phyloP scores from a whole-genome alignment of 495 filamentous ascomycete genomes.

The Stereocaulon alpinum region DNA sequence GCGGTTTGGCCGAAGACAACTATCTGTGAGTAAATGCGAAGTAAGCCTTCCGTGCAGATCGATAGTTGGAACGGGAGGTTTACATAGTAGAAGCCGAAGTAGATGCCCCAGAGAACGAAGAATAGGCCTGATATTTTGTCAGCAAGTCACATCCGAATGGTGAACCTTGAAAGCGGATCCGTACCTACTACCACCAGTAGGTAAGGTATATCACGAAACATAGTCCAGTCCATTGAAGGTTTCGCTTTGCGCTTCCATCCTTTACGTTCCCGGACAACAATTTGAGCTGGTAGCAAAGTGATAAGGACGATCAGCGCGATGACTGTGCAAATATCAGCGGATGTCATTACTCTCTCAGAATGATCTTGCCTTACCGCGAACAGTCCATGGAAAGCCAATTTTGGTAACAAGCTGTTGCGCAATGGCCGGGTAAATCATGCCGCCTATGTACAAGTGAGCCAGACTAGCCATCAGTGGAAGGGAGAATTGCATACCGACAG shows the following conservation, averaged over 20 bases:
- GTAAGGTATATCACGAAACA: slow-evolving; percentile 57
- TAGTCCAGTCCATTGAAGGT: slow-evolving; percentile 48
- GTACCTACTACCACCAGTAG: slow-evolving; percentile 43
- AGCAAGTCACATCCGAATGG: too few species aligned
- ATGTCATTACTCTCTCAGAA: background rate
- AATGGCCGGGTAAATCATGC: slow-evolving; percentile 63
- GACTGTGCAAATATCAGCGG: background rate
- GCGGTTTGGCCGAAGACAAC: slow-evolving; percentile 18
- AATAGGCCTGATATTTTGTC: slow-evolving; percentile 38
- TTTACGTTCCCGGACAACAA: slow-evolving; percentile 1
- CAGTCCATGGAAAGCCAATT: slow-evolving; percentile 68
- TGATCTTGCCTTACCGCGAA: background rate
- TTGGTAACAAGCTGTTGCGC: slow-evolving; percentile 53
- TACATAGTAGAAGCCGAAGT: slow-evolving; percentile 64
- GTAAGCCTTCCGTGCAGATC: too few species aligned
- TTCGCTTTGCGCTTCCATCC: slow-evolving; percentile 45
- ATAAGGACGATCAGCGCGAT: background rate
- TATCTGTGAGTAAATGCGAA: slow-evolving; percentile 23
- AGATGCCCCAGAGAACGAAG: slow-evolving; percentile 54
- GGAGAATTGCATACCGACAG: background rate
- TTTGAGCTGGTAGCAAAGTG: background rate
- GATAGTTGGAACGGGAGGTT: too few species aligned
- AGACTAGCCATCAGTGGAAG: background rate
- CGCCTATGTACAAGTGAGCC: slow-evolving; percentile 40
- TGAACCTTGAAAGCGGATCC: background rate